These are phyloP conservation scores for Trametopsis cervina DNA, from an alignment of 768 basidiomycete species.

Conservation along the genomic window DNA sequence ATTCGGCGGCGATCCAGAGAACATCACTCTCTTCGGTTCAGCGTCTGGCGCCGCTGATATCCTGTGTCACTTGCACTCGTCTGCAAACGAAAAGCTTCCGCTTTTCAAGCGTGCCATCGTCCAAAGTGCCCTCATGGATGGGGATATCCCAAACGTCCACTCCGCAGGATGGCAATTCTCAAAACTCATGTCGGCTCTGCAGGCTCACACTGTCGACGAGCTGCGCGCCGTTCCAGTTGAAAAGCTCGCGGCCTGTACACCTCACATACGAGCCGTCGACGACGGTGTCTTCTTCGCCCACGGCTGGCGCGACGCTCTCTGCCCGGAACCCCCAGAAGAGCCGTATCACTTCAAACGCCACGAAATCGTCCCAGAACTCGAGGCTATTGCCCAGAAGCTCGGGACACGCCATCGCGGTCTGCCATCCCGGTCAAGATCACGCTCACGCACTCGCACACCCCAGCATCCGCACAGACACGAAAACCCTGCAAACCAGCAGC, in stretches of 20 bases:
- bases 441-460: conserved; percentile 19
- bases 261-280: conserved; percentile 52
- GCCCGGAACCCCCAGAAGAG: conserved; percentile 27
- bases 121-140: conserved; percentile 65
- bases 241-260: conserved; percentile 38
- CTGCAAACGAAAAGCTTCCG: conserved; percentile 48
- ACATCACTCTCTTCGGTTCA: conserved; percentile 28
- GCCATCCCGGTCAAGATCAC: conserved; percentile 13
- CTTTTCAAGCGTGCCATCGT: conserved; percentile 69
- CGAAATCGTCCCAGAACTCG: conserved; percentile 25
- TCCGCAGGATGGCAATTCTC: conserved; percentile 64
- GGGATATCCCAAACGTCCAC: conserved; percentile 50
- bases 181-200: conserved; percentile 51
- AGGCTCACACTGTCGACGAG: conserved; percentile 49
- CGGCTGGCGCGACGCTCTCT: conserved; percentile 47
- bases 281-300: conserved; percentile 63
- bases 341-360: conserved; percentile 20
- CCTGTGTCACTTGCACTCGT: conserved; percentile 45
- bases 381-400: conserved; percentile 20
- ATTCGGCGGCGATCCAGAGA: conserved; percentile 43
- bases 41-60: conserved; percentile 29
- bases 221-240: conserved; percentile 54
- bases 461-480: not conserved
- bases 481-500: conserved; percentile 35
- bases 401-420: conserved; percentile 10